Percentiles rank a stretch among this genome's conserved stretches.
Conservation (phyloP, 163 green algal genomes). For the Botryococcus braunii region DNA sequence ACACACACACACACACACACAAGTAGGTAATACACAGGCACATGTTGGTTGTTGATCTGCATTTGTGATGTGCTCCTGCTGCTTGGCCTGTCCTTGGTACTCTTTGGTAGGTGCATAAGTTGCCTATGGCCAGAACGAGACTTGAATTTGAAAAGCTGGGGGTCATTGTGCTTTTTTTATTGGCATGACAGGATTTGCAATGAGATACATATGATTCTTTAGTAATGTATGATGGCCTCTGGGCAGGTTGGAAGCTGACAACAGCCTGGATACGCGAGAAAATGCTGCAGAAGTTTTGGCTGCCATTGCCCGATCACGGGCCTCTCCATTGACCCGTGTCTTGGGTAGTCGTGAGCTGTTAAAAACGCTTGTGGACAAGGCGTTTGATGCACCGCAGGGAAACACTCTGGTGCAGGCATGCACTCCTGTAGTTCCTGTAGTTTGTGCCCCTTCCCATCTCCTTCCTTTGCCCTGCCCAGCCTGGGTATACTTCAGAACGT, state of each 20-base stretch:
- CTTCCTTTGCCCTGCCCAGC: too few species aligned
- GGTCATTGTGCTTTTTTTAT: not conserved
- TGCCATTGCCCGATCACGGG: constrained; percentile 73
- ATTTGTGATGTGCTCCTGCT: too few species aligned
- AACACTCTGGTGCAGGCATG: constrained; percentile 14
- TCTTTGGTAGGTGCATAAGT: not conserved
- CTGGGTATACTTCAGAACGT: too few species aligned
- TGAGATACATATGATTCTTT: constrained; percentile 1
- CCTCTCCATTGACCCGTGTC: constrained; percentile 54
- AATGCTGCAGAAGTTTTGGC: constrained; percentile 89
- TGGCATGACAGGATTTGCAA: not conserved
- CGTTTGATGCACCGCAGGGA: constrained; percentile 20
- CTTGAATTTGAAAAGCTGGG: not conserved
- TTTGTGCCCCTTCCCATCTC: too few species aligned
- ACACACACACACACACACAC: too few species aligned
- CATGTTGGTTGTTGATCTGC: too few species aligned
- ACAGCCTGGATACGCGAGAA: constrained; percentile 23
- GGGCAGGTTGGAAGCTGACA: constrained; percentile 27
- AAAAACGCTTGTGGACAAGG: constrained; percentile 25
- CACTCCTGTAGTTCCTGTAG: too few species aligned
- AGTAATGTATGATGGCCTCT: not conserved
- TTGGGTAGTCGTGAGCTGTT: constrained; percentile 25
- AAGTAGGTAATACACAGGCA: too few species aligned
- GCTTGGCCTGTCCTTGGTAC: not conserved
- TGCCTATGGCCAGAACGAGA: not conserved